Evolutionary conservation across 306 rosid species (phyloP).

Genomic region (Vicia villosa): DNA sequence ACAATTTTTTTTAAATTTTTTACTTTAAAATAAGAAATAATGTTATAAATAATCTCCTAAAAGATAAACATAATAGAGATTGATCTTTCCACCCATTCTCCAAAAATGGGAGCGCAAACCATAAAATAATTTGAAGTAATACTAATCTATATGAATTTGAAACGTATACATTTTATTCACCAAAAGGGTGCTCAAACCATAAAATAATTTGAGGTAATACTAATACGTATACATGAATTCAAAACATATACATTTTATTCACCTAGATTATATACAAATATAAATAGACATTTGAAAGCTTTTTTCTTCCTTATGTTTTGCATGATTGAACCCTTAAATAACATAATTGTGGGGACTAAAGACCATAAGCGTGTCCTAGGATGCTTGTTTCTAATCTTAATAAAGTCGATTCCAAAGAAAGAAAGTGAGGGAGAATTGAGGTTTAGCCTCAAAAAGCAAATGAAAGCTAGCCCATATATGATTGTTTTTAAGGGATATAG

Average conservation of each 20-base stretch:
- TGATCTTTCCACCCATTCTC: too few relatives aligned
- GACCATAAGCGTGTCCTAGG: slow-evolving; percentile 54
- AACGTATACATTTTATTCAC: slow-evolving; percentile 17
- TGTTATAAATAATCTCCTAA: too few relatives aligned
- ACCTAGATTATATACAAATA: not conserved
- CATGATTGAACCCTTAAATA: slow-evolving; percentile 43
- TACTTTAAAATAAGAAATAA: too few relatives aligned
- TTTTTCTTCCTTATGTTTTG: slow-evolving; percentile 4
- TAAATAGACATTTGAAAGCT: slow-evolving; percentile 11
- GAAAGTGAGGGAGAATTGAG: slow-evolving; percentile 37
- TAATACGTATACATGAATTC: slow-evolving; percentile 1
- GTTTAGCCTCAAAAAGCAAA: slow-evolving; percentile 39
- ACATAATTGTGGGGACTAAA: slow-evolving; percentile 48
- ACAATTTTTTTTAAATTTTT: too few relatives aligned
- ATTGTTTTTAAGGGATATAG: slow-evolving; percentile 33
- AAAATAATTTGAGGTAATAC: not conserved
- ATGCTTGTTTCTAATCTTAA: slow-evolving; percentile 49
- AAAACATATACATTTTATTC: slow-evolving; percentile 19
- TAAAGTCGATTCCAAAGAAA: slow-evolving; percentile 47
- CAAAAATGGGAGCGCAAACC: too few relatives aligned
- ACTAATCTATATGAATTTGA: slow-evolving; percentile 3
- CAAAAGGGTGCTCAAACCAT: not conserved
- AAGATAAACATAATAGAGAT: too few relatives aligned
- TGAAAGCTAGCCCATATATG: slow-evolving; percentile 35
- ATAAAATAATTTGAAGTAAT: not conserved